Evolutionary conservation across 768 basidiomycete species (phyloP), one percentile per base, ranked within the genome.

Genomic region (Pisolithus tinctorius): DNA sequence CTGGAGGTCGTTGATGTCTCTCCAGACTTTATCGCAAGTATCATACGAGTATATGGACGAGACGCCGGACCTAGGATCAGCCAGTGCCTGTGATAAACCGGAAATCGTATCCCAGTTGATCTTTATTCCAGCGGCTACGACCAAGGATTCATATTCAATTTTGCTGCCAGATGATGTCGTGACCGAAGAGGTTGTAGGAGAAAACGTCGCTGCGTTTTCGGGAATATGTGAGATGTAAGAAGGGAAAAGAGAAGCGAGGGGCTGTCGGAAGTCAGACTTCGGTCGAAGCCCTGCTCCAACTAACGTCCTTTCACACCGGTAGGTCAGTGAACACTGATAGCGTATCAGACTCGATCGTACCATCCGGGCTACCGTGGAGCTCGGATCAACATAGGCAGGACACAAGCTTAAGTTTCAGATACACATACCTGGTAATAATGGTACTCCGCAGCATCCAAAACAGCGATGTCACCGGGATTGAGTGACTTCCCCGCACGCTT

Each of bases 31-130:
- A 70, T 96, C 92, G 61, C 86, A 89, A 5, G 89, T 86, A 49
- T 88, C 80, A 67, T 90, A 90, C 0, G 87, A 88, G 71, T 97
- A 97, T 54, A 96, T 96, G 8, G 88, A 87, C 7, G 92, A 90
- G 30, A 99, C 93, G 2, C 87, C 86, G 2, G 87, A 87, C 6
- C 71, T 65, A 11, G 86, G 78, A 62, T 93, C 82, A n/a, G 77
- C 74, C 17, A 99, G 77, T 0, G 92, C 95, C 52, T 78, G 74
- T 16, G 79, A 64, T 5, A 99, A 74, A 47, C 92, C 90, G 49
- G 75, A 60, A 56, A 98, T 83, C 25, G 71, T 79, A 55, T 80
- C 76, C 78, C 83, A 95, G 64, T 96, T 93, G 65, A 77, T 86
- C 69, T 95, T 82, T 27, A 99, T 70, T 23, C 95, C 95, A 7